Percentiles rank a stretch among this genome's conserved stretches.
Evolutionary conservation across 164 flowering plant species (phyloP).

Genomic region (Kalanchoe fedtschenkoi): DNA sequence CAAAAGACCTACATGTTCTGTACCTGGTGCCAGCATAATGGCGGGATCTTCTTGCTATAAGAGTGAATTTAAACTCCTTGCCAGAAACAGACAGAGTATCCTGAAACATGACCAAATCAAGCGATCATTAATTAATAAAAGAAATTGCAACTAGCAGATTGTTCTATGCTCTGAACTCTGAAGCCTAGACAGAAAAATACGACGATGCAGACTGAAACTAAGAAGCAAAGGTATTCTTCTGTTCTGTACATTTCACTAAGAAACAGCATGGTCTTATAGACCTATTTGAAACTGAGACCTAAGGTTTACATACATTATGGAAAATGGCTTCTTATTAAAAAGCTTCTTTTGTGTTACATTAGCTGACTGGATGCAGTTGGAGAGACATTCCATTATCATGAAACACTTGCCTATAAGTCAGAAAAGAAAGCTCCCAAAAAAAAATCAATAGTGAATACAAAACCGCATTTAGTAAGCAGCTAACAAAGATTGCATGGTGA

Average conservation of each 20-base stretch:
- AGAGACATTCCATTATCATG: background rate
- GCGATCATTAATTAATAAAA: constrained; percentile 8
- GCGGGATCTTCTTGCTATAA: constrained; percentile 96
- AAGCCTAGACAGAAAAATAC: too few relatives aligned
- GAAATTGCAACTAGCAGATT: background rate
- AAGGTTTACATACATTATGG: too few relatives aligned
- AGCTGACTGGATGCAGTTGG: too few relatives aligned
- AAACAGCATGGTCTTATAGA: background rate
- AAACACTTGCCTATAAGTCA: background rate
- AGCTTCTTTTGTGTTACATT: too few relatives aligned
- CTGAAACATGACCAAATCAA: constrained; percentile 29
- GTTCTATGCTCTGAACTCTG: too few relatives aligned
- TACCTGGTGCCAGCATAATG: constrained; percentile 99
- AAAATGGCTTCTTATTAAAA: too few relatives aligned
- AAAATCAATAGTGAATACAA: background rate
- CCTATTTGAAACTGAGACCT: background rate
- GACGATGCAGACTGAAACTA: background rate
- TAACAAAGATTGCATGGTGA: background rate
- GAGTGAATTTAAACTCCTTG: constrained; percentile 64
- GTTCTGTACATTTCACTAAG: background rate
- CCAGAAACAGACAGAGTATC: constrained; percentile 59
- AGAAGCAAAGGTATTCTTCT: background rate
- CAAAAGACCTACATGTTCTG: background rate
- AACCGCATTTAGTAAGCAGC: background rate
- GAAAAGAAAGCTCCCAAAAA: background rate